Evolutionary conservation across 306 rosid species (phyloP).

Genomic region (Begonia loranthoides): DNA sequence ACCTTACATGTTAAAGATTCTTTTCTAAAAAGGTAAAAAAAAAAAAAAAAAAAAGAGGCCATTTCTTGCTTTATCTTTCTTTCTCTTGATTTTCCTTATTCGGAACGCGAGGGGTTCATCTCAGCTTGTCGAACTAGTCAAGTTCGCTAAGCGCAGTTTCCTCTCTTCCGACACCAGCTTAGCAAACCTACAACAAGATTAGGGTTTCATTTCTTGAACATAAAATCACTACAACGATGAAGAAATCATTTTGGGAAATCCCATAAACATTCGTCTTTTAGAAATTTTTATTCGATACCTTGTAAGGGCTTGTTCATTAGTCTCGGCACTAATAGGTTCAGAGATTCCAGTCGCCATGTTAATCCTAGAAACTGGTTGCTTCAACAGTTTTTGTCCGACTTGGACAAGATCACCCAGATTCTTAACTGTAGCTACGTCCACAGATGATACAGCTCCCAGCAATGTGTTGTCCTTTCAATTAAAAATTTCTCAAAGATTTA

Average conservation of each 20-base stretch:
- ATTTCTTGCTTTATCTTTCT: not conserved
- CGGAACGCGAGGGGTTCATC: too few species aligned
- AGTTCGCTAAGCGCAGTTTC: too few species aligned
- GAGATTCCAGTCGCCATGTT: slow-evolving; percentile 9
- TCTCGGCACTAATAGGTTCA: slow-evolving; percentile 4
- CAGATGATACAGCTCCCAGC: slow-evolving; percentile 6
- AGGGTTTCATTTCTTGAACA: too few species aligned
- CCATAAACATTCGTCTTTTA: too few species aligned
- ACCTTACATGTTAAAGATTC: not conserved
- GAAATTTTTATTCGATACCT: slow-evolving; percentile 4
- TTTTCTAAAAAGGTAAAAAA: not conserved
- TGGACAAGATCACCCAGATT: slow-evolving; percentile 10
- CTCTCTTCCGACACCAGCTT: too few species aligned
- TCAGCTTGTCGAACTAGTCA: too few species aligned
- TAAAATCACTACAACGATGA: too few species aligned
- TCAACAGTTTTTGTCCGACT: slow-evolving; percentile 10
- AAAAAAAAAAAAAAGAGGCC: not conserved
- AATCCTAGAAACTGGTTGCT: slow-evolving; percentile 14
- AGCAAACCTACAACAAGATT: too few species aligned
- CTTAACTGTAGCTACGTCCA: slow-evolving; percentile 16
- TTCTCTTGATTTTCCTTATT: too few species aligned
- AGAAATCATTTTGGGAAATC: too few species aligned
- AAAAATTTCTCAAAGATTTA: not conserved
- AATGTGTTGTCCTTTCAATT: slow-evolving; percentile 12
- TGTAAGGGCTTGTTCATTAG: slow-evolving; percentile 14